phyloP scores from a whole-genome alignment of 345 rosid species.

The Citrus unshiu region DNA sequence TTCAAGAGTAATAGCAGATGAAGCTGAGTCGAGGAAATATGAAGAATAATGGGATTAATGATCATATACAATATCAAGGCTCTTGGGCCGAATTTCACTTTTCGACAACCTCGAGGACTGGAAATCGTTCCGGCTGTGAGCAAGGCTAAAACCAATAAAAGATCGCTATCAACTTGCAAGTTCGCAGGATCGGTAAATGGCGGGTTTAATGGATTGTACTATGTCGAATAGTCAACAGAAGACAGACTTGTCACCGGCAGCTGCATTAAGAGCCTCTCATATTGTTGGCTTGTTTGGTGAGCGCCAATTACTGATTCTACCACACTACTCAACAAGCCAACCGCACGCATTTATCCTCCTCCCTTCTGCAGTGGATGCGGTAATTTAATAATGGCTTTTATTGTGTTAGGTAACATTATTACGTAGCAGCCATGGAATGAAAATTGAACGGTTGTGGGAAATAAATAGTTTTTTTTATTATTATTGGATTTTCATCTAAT shows the following conservation, averaged over 20 bases:
- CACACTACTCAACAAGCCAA: not conserved
- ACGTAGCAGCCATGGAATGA: accelerated
- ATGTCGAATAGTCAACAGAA: too few relatives aligned
- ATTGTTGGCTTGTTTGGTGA: not conserved
- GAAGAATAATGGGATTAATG: not conserved
- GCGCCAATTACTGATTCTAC: not conserved
- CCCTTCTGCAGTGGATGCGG: not conserved
- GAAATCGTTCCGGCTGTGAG: not conserved
- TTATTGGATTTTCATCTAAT: too few relatives aligned
- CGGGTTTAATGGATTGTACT: not conserved
- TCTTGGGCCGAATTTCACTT: too few relatives aligned
- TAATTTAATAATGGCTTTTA: too few relatives aligned
- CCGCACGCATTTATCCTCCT: not conserved
- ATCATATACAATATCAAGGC: too few relatives aligned
- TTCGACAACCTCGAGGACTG: too few relatives aligned
- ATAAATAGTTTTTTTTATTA: too few relatives aligned
- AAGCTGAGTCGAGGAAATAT: not conserved
- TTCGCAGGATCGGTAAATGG: not conserved
- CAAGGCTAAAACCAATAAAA: not conserved
- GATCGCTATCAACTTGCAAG: not conserved
- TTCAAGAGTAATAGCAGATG: not conserved
- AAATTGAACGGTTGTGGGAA: too few relatives aligned
- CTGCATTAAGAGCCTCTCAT: not conserved
- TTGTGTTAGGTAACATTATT: too few relatives aligned
- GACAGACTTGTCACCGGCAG: not conserved